Base-by-base conservation (phyloP, 2,329 filamentous ascomycete species). In the Fusarium bactridioides region DNA sequence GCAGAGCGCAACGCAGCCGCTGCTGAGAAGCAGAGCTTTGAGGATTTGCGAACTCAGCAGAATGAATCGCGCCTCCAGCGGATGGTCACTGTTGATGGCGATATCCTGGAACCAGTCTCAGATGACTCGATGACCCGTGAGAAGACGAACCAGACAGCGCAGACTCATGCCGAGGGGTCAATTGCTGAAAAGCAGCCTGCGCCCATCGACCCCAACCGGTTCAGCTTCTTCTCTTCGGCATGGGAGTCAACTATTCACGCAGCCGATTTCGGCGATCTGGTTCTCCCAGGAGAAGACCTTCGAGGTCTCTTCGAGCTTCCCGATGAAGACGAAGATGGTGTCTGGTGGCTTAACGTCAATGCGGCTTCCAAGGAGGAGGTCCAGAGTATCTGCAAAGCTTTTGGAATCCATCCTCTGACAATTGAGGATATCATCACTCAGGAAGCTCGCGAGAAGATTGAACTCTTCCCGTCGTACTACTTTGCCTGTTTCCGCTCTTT, bases 281-380 rank as follows among this genome's bases (percentile, higher is more conserved):
- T 98, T 9, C 90, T 97, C 64, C 94, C 95, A 5, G 95, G 94
- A 13, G 96, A 98, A 80, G 93, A 92, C 64, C 93, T 98, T 76
- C 92, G 94, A 37, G 94, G 94, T 63, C 89, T 99, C 16, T 99
- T 99, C 79, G 85, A 86, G 37, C 84, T 91, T 38, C 90, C 90
- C 11, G 90, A 86, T 58, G 86, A 87, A 35, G 89, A 90, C 69
- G 82, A 84, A 5, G 87, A 94, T 76, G 95, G 95, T 77, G 95
- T 97, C n/a, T 99, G 95, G 95, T 99, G 96, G 96, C 87, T 99
- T 56, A 97, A 99, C 78, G 92, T 98, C 80, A 92, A 95, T 80
- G 94, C 93, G 75, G 94, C 95, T 4, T 95, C 92, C 2, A 93
- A 95, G 78, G 94, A 95, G 66, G 96, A 98, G 80, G 91, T 97